These are phyloP conservation scores for Purshia tridentata DNA, from an alignment of 306 rosid genomes.

Conservation along the genomic window DNA sequence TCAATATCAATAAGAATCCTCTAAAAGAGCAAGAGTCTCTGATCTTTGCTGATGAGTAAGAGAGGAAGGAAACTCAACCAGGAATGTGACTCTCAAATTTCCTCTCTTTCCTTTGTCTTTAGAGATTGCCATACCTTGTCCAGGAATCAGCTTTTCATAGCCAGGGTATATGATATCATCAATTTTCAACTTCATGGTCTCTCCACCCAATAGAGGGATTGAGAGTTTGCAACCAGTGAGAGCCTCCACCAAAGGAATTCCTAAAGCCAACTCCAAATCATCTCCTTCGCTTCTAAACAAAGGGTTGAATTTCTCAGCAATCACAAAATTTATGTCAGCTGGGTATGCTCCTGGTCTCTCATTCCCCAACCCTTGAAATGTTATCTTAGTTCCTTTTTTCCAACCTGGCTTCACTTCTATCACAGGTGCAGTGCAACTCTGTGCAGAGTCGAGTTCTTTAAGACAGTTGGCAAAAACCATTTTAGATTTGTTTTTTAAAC, in stretches of 20 bases:
- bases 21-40: constrained; percentile 51
- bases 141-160: constrained; percentile 45
- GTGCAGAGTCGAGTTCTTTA: neutral
- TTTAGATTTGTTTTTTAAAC: neutral
- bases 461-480: neutral
- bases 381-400: constrained; percentile 79
- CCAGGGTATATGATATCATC: constrained; percentile 61
- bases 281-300: constrained; percentile 70
- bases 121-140: constrained; percentile 70
- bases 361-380: constrained; percentile 74
- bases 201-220: constrained; percentile 70
- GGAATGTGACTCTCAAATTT: constrained; percentile 52
- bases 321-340: constrained; percentile 52
- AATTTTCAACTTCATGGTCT: constrained; percentile 39
- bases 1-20: constrained; percentile 27
- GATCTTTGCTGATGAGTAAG: constrained; percentile 56
- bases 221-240: constrained; percentile 60
- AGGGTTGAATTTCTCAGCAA: constrained; percentile 59
- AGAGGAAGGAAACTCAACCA: constrained; percentile 59
- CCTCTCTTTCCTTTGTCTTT: constrained; percentile 56
- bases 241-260: constrained; percentile 64
- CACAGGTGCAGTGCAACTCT: neutral
- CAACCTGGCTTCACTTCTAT: constrained; percentile 86
- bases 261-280: constrained; percentile 57
- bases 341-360: constrained; percentile 41